These are phyloP conservation scores for Arachis hypogaea DNA, from an alignment of 306 rosid species.

Conservation along the genomic window DNA sequence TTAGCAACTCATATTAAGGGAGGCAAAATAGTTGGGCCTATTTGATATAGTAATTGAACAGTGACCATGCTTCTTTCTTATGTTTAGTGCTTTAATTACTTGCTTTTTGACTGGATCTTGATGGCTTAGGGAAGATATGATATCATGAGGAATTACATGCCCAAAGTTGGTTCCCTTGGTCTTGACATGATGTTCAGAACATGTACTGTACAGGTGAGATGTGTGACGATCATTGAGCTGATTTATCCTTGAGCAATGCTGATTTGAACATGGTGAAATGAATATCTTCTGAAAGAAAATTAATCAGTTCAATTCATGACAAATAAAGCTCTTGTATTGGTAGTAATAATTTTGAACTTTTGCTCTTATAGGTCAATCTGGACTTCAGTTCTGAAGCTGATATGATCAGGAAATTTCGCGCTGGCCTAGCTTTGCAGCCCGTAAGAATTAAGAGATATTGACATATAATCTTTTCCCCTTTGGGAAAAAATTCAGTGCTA, in stretches of 20 bases:
- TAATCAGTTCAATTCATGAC: conserved; percentile 8
- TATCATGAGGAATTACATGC: conserved; percentile 95
- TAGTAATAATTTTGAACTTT: conserved; percentile 30
- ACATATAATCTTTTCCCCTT: conserved; percentile 14
- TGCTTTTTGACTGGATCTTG: conserved; percentile 45
- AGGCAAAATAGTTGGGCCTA: conserved; percentile 14
- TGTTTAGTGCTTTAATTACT: conserved; percentile 34
- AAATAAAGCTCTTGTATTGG: neutral
- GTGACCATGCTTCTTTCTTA: conserved; percentile 18
- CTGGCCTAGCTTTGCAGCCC: conserved; percentile 95
- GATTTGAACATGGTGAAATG: conserved; percentile 35
- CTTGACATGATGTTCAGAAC: conserved; percentile 99
- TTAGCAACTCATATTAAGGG: conserved; percentile 12
- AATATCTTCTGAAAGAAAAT: conserved; percentile 18
- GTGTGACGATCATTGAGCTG: conserved; percentile 19
- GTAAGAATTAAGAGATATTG: conserved; percentile 66
- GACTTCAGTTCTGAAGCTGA: conserved; percentile 96
- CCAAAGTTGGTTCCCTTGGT: conserved; percentile 95
- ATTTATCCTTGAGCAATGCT: conserved; percentile 16
- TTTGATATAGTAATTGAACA: conserved; percentile 29
- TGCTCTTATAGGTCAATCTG: conserved; percentile 77
- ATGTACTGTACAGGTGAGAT: conserved; percentile 94
- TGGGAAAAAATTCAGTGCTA: conserved; percentile 27
- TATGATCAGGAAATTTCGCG: conserved; percentile 94
- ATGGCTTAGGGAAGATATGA: conserved; percentile 85